Evolutionary conservation across 1,284 basidiomycete species (phyloP), one percentile per base, ranked within the genome.

Genomic region (Tetrapyrgos nigripes): DNA sequence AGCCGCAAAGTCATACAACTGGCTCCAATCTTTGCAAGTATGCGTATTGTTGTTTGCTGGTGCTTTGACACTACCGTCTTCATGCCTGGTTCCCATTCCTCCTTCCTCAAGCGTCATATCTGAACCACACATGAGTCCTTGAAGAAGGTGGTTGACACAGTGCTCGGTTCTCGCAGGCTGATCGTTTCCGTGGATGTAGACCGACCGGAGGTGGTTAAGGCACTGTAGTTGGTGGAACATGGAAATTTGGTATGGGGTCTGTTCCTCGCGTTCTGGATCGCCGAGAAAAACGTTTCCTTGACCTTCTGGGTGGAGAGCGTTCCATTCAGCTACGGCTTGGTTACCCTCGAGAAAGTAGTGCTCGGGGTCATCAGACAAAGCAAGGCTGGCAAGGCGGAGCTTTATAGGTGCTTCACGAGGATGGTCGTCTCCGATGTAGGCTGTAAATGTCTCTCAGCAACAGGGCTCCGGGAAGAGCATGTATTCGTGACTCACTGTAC

Each of bases 351-450:
- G 14, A 11, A 26, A 40, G 45, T 57, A 62, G 40, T 60, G 59
- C 3, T 49, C 49, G 5, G 61, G 61, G 31, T 62, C 61, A 35
- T 62, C 61, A 33, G 53, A 45, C 45, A 62, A 59, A 11, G 37
- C 26, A 49, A 60, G 60, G 53, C 57, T 62, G 11, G 60, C 61
- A 40, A n/a, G 19, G 37, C 50, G 61, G 50, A 62, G 50, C 50
- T 60, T 56, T 10, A 44, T 10, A 19, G 59, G 61, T 17, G 57
- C 53, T 50, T 62, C 61, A 4, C 61, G 58, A 27, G 61, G 61
- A 40, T 40, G 37, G 17, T 40, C 37, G 37, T 17, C 17, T 17
- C 17, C 37, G 8, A 40, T 17, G 17, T 40, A 40, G 37, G 37
- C 37, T 40, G 17, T 4, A 40, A n/a, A 17, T 8, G 37, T 9